A percentile compares a stretch with the other conserved stretches of the same genome.
Evolutionary conservation across 129 eudicot species (phyloP).

Genomic region (Cynara cardunculus): DNA sequence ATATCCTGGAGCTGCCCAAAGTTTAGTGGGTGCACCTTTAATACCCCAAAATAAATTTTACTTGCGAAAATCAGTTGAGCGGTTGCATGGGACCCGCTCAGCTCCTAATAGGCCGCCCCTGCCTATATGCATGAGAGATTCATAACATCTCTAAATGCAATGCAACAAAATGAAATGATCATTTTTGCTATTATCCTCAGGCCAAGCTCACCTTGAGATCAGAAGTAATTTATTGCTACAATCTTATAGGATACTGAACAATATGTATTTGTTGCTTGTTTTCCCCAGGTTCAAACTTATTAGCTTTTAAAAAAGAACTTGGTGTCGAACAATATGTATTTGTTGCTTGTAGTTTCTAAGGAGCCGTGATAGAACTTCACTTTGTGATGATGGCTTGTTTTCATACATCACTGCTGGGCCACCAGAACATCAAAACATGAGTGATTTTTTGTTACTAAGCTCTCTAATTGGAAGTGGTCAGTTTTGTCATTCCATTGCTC

Average conservation of each 20-base stretch:
- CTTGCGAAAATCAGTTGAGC: too few species aligned
- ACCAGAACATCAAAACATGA: not conserved
- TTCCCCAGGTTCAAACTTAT: not conserved
- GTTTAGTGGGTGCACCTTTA: too few species aligned
- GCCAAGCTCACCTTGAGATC: not conserved
- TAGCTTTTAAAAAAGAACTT: not conserved
- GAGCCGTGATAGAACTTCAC: constrained; percentile 2
- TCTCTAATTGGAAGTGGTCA: not conserved
- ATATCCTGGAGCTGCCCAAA: too few species aligned
- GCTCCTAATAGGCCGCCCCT: too few species aligned
- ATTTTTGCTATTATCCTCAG: not conserved
- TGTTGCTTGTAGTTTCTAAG: not conserved
- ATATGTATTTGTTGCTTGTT: not conserved
- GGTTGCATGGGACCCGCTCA: too few species aligned
- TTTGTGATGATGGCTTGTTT: not conserved
- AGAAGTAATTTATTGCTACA: not conserved
- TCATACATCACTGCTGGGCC: not conserved
- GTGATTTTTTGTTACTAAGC: not conserved
- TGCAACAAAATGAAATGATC: not conserved
- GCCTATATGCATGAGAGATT: not conserved
- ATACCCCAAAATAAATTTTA: too few species aligned
- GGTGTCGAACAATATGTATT: too few species aligned
- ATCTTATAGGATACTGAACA: not conserved
- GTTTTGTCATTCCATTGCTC: not conserved
- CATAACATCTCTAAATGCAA: not conserved